These are phyloP conservation scores for Lachnum nothofagi DNA, from an alignment of 2,329 filamentous ascomycete genomes.

Conservation along the genomic window DNA sequence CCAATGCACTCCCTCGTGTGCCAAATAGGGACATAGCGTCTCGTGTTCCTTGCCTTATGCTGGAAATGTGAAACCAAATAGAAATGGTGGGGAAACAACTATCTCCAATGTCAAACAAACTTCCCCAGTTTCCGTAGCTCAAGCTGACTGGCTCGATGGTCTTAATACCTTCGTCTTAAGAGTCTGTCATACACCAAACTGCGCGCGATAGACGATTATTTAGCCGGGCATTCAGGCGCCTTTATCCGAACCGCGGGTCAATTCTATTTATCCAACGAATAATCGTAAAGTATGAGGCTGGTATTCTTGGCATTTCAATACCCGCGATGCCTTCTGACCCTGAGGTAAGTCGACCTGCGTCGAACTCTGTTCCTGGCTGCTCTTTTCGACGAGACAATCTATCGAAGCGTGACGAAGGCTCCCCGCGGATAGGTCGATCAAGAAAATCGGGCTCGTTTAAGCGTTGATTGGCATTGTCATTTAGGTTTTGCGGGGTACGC, in stretches of 20 bases:
- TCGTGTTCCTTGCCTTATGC: conserved; percentile 6
- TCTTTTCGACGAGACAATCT: conserved; percentile 6
- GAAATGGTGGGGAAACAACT: conserved; percentile 19
- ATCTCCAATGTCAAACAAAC: conserved; percentile 9
- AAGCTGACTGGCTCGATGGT: conserved; percentile 9
- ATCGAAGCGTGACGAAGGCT: conserved; percentile 17
- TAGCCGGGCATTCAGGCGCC: conserved; percentile 16
- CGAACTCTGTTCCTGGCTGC: conserved; percentile 12
- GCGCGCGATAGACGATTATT: conserved; percentile 6
- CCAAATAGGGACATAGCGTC: conserved; percentile 2
- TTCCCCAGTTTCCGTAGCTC: conserved; percentile 6
- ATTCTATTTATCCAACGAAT: conserved; percentile 21
- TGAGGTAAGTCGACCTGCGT: conserved; percentile 10
- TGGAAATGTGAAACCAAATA: conserved; percentile 19
- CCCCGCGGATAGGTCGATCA: conserved; percentile 33
- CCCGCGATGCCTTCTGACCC: conserved; percentile 17
- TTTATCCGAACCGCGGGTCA: conserved; percentile 16
- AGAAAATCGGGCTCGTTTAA: conserved; percentile 42
- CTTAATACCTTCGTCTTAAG: conserved; percentile 19
- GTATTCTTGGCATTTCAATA: conserved; percentile 12
- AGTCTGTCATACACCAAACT: conserved; percentile 14
- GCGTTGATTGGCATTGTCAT: conserved; percentile 37
- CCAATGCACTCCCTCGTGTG: not conserved
- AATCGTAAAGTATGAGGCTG: conserved; percentile 2
- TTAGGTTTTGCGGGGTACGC: conserved; percentile 38